A percentile compares a stretch with the other conserved stretches of the same genome.
Conservation (phyloP, 2,329 filamentous ascomycete species). For the Trichoderma lentiforme region DNA sequence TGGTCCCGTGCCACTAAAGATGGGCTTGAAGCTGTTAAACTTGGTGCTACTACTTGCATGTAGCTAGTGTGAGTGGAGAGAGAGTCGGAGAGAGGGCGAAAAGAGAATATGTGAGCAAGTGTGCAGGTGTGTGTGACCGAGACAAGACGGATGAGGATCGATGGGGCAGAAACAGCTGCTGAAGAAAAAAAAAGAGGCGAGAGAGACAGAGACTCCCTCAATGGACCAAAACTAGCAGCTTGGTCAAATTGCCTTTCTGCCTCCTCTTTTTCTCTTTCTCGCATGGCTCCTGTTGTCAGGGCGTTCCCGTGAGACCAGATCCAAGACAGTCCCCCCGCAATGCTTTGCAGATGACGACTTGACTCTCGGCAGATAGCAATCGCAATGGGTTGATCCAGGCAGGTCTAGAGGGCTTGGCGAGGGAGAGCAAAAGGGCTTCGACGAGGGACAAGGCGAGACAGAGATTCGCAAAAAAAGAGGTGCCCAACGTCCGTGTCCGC, state of each 20-base stretch:
- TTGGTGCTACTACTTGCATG: neutral
- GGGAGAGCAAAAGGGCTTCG: constrained; percentile 4
- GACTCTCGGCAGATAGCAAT: neutral
- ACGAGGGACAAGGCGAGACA: neutral
- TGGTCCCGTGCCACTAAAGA: constrained; percentile 13
- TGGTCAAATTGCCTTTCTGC: neutral
- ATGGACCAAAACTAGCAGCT: neutral
- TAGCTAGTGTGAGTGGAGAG: neutral
- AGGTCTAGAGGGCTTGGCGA: constrained; percentile 5
- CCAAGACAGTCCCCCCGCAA: neutral
- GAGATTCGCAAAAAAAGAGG: neutral
- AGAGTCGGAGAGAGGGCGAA: neutral
- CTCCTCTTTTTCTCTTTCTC: neutral
- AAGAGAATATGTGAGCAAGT: neutral
- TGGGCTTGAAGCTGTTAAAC: neutral
- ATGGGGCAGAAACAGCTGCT: neutral
- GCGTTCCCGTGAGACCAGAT: constrained; percentile 6
- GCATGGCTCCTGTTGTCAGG: neutral
- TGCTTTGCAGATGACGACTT: constrained; percentile 2
- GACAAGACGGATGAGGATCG: neutral
- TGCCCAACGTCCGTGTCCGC: neutral
- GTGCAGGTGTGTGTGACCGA: neutral
- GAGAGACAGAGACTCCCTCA: neutral
- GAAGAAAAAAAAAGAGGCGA: neutral
- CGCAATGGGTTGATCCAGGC: neutral